phyloP scores from a whole-genome alignment of 2,329 filamentous ascomycete species.

The Pseudocercospora macadamiae region DNA sequence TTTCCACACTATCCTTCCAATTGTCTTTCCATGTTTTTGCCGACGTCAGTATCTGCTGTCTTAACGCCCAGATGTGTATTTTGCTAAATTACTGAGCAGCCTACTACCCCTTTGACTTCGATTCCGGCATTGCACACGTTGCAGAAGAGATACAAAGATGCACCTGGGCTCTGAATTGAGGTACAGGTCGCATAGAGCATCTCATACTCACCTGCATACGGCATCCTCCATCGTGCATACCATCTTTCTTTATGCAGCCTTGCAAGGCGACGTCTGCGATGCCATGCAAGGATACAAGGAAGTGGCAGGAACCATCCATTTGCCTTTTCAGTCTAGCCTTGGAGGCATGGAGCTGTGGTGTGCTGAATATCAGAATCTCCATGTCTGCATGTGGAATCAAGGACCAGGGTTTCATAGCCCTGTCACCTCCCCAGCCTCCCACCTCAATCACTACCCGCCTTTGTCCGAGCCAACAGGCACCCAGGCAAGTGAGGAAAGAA shows the following conservation, averaged over 20 bases:
- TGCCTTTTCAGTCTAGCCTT: slow-evolving; percentile 9
- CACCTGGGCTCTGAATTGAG: neutral
- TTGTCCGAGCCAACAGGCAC: neutral
- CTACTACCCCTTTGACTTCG: too few relatives aligned
- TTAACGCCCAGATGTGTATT: too few relatives aligned
- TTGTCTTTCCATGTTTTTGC: too few relatives aligned
- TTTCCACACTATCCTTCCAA: too few relatives aligned
- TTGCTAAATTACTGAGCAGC: too few relatives aligned
- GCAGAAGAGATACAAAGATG: too few relatives aligned
- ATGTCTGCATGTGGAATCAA: slow-evolving; percentile 6
- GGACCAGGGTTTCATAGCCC: neutral
- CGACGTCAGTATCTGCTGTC: too few relatives aligned
- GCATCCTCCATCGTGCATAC: neutral
- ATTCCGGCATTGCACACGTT: too few relatives aligned
- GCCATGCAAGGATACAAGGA: neutral
- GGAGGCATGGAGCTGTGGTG: slow-evolving; percentile 1
- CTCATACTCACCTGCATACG: neutral
- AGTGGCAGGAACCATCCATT: slow-evolving; percentile 9
- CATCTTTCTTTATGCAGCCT: neutral
- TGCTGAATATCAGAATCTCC: slow-evolving; percentile 1
- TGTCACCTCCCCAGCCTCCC: neutral
- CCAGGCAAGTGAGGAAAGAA: neutral
- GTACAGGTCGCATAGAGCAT: neutral
- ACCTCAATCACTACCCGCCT: neutral
- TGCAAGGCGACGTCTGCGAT: slow-evolving; percentile 2